Base-by-base conservation (phyloP, 192 early-diverging fungal genomes). In the Linnemannia hyalina region DNA sequence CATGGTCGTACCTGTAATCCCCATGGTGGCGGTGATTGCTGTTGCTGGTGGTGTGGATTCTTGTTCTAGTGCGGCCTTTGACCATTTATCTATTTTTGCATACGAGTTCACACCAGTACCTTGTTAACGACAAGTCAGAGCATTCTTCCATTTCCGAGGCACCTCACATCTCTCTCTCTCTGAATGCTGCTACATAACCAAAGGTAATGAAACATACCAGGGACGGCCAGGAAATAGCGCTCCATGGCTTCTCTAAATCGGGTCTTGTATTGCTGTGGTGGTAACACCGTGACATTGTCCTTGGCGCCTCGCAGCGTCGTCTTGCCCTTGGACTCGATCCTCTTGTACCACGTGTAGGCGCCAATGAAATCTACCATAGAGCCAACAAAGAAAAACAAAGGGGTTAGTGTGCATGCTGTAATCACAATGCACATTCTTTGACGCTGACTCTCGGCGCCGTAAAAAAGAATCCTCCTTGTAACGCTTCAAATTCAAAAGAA, bases 271-370 rank as follows among this genome's bases (percentile, higher is more conserved):
- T 96, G 95, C 73, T 97, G 93, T 23, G 98, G 98, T 29, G 97
- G 96, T 22, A 99, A 89, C 77, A 99, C 97, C 2, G 98, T 99
- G 8, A 98, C 97, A 75, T 65, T 86, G 68, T 97, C 95, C 79
- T 94, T 94, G 42, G 94, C 93, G 9, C 95, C 95, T 26, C 89
- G 84, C 18, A 95, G 81, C 10, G 94, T 92, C 10, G 91, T 90
- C 85, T 96, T 96, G 44, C 92, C 91, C 52, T 87, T 91, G 60
- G 90, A 93, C 88, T 99, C 98, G 23, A 99, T 91, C 81, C 96
- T 95, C 90, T 99, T 99, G 89, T 98, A 97, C 96, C 97, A 99
- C 0, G 97, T 99, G 75, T 96, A 99, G 6, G 97, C 96, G 38
- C 97, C 94, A 88, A 98, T 98, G 88, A 96, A 99, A 88, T 99